Base-by-base conservation (phyloP, 2,329 filamentous ascomycete genomes). In the Cladophialophora bantiana region DNA sequence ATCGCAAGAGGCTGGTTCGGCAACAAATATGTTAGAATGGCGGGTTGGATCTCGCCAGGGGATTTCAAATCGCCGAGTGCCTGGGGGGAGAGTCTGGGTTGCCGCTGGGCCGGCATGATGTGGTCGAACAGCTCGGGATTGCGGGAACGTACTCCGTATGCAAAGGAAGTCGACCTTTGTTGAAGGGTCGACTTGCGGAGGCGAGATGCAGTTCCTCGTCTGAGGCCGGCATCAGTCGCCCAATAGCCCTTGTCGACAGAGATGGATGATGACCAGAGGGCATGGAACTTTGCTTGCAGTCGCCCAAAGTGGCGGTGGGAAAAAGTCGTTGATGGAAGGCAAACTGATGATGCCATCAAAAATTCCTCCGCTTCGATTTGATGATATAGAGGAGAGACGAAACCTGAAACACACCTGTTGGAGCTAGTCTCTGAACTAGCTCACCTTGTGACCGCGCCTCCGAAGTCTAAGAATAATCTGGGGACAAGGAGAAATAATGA, bases 351-450 rank as follows among this genome's bases (percentile, higher is more conserved):
- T 7, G 7, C 31, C 31, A n/a, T 26, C 38, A 20, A 34, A 13
- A 36, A 50, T 31, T 45, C n/a, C 12, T 18, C 18, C 18, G 18
- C 38, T 42, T 45, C 54, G 35, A 62, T 54, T 62, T 45, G 59
- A 34, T 35, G 59, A 34, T 31, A 56, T 62, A 42, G 59, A 34
- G 7, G 4, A 12, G 40, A 34, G 40, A 34, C 7, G 38, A 50
- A 12, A 12, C n/a, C 32, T 61, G 45, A 61, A 36, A 56, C 60
- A 63, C 13, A 63, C 38, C 52, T 55, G 60, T 56, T 50, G 57
- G 36, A 48, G 38, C 52, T 63, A 56, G 32, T 26, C 13, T 36
- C 10, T 42, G n/a, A n/a, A 20, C 10, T n/a, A 15, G 57, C 18
- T 15, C 42, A 40, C 12, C 40, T 52, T 36, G 18, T 60, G 58